Conservation (phyloP, 805 yeast genomes). For the Cyberlindnera saturnus region DNA sequence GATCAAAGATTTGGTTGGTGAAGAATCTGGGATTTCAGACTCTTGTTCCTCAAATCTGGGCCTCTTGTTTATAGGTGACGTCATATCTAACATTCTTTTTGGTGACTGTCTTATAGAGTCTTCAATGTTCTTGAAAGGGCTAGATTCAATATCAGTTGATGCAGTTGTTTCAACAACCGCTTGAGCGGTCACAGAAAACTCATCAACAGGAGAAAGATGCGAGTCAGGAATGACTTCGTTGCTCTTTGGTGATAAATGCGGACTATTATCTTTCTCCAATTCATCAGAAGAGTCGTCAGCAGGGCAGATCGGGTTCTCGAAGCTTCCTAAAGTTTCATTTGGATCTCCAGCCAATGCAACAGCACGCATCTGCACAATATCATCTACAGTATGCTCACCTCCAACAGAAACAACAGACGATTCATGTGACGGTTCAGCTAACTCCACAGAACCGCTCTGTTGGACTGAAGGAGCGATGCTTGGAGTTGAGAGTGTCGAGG, state of each 20-base stretch:
- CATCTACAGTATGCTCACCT: not conserved
- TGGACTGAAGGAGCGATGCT: not conserved
- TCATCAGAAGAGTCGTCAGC: no score
- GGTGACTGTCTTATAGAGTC: not conserved
- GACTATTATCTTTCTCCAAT: no score
- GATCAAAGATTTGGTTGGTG: not conserved
- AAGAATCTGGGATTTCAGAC: not conserved
- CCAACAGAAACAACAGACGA: no score
- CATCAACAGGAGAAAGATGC: not conserved
- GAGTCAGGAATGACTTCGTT: constrained; percentile 1
- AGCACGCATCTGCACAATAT: no score
- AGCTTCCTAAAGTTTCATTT: no score
- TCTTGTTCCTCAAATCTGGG: no score
- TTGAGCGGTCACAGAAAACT: not conserved
- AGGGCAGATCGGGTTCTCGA: no score
- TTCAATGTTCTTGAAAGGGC: constrained; percentile 1
- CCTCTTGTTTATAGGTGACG: no score
- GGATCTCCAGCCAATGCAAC: no score
- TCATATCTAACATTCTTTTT: not conserved
- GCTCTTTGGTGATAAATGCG: not conserved
- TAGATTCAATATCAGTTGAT: not conserved
- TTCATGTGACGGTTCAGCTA: not conserved
- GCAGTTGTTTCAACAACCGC: not conserved
- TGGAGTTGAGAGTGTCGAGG: not conserved
- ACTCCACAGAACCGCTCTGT: not conserved